Conservation (phyloP, 176 grass and related monocot genomes). For the Oryza glaberrima region DNA sequence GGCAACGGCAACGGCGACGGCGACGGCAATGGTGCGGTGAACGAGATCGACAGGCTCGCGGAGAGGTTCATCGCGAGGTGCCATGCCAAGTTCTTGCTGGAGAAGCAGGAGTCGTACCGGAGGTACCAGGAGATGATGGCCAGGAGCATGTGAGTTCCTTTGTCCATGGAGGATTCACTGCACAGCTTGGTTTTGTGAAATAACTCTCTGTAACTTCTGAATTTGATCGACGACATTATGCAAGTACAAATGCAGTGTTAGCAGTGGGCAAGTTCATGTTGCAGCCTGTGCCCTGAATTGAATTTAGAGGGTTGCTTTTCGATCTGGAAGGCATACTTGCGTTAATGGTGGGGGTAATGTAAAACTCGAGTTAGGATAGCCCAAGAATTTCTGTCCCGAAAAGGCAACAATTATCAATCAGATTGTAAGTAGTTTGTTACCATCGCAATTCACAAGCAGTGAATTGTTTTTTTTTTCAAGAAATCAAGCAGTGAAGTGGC, state of each 20-base stretch:
- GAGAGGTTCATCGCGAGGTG: slow-evolving; percentile 87
- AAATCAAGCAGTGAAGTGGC: not conserved
- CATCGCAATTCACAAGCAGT: not conserved
- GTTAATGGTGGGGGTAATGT: slow-evolving; percentile 4
- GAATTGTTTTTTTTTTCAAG: too few relatives aligned
- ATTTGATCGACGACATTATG: not conserved
- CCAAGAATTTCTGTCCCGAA: not conserved
- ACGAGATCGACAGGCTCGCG: slow-evolving; percentile 78
- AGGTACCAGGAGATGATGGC: slow-evolving; percentile 86
- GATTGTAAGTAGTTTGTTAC: not conserved
- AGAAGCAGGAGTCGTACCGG: slow-evolving; percentile 96
- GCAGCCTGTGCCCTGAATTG: not conserved
- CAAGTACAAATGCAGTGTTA: not conserved
- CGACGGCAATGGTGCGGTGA: not conserved
- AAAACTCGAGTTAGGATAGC: not conserved
- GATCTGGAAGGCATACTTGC: not conserved
- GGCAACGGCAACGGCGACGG: not conserved
- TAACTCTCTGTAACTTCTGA: not conserved
- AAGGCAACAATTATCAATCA: not conserved
- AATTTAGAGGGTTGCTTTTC: too few relatives aligned
- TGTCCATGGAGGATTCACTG: not conserved
- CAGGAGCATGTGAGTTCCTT: slow-evolving; percentile 48
- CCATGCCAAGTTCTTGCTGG: slow-evolving; percentile 76
- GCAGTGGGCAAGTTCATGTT: not conserved
- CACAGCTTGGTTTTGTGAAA: not conserved